phyloP scores from a whole-genome alignment of 2,329 filamentous ascomycete genomes.

The Penicillium hordei region DNA sequence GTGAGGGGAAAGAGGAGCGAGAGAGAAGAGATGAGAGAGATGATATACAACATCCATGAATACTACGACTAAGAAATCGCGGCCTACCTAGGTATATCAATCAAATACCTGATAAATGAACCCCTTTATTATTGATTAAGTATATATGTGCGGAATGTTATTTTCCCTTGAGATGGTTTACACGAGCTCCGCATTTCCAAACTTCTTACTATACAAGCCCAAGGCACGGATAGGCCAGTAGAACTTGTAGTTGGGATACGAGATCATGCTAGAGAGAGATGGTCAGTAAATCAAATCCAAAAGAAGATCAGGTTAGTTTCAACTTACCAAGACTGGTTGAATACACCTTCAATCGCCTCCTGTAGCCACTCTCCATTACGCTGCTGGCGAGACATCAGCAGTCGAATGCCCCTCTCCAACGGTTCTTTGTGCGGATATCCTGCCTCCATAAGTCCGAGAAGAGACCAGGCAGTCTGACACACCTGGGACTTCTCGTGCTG shows the following conservation, averaged over 20 bases:
- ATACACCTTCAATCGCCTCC: slow-evolving; percentile 95
- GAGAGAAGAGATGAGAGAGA: too few relatives aligned
- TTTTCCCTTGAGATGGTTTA: slow-evolving; percentile 19
- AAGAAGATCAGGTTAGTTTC: not conserved
- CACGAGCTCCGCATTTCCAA: slow-evolving; percentile 62
- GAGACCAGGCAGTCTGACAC: slow-evolving; percentile 90
- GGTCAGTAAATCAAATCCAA: slow-evolving; percentile 20
- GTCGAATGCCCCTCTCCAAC: slow-evolving; percentile 69
- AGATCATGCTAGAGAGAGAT: slow-evolving; percentile 71
- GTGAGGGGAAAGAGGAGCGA: not conserved
- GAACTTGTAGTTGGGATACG: slow-evolving; percentile 98
- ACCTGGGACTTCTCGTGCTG: slow-evolving; percentile 83
- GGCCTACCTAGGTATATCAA: too few relatives aligned
- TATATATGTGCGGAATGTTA: not conserved
- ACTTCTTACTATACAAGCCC: slow-evolving; percentile 78
- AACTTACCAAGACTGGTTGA: slow-evolving; percentile 89
- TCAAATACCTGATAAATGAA: not conserved
- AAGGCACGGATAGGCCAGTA: slow-evolving; percentile 91
- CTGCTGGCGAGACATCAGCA: slow-evolving; percentile 84
- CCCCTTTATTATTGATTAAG: slow-evolving; percentile 4
- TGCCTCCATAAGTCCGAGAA: slow-evolving; percentile 78
- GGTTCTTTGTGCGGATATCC: slow-evolving; percentile 73
- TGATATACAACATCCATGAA: not conserved
- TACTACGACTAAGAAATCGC: not conserved
- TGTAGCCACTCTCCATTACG: slow-evolving; percentile 91